A percentile compares a stretch with the other conserved stretches of the same genome.
These are phyloP conservation scores for Escallonia rubra DNA, from an alignment of 129 eudicot species.

Conservation along the genomic window DNA sequence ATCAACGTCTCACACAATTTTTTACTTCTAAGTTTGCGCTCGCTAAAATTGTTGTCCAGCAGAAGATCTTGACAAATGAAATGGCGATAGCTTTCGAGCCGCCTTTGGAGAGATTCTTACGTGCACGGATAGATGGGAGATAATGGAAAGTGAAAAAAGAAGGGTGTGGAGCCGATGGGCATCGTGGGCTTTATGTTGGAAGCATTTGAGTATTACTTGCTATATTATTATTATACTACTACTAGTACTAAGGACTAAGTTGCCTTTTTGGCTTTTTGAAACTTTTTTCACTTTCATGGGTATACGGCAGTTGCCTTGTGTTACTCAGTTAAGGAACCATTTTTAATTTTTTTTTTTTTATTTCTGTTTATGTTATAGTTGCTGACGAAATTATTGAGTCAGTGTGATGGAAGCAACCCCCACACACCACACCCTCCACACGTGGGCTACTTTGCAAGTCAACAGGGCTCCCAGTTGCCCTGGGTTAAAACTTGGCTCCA, in stretches of 20 bases:
- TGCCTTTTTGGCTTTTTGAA: slow-evolving; percentile 28
- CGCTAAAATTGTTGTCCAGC: too few species aligned
- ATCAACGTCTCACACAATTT: too few species aligned
- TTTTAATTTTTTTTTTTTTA: neutral
- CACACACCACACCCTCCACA: slow-evolving; percentile 1
- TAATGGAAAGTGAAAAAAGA: neutral
- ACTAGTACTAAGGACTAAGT: slow-evolving; percentile 12
- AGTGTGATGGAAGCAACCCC: slow-evolving; percentile 43
- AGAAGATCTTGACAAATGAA: too few species aligned
- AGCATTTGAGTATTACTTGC: slow-evolving; percentile 16
- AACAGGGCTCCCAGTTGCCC: neutral
- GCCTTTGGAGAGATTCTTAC: slow-evolving; percentile 28
- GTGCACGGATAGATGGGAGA: slow-evolving; percentile 26
- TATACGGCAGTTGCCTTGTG: slow-evolving; percentile 49
- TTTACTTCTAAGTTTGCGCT: too few species aligned
- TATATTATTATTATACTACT: neutral
- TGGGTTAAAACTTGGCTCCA: neutral
- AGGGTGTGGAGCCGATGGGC: slow-evolving; percentile 30
- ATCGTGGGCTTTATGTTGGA: slow-evolving; percentile 30
- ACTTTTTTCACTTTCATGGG: slow-evolving; percentile 11
- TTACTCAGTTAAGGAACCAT: slow-evolving; percentile 19
- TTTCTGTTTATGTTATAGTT: slow-evolving; percentile 25
- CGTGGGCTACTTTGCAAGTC: slow-evolving; percentile 4
- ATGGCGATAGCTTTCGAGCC: too few species aligned
- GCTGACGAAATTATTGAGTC: slow-evolving; percentile 56